These are phyloP conservation scores for Aspergillus versicolor DNA, from an alignment of 2,329 filamentous ascomycete genomes.

Conservation along the genomic window DNA sequence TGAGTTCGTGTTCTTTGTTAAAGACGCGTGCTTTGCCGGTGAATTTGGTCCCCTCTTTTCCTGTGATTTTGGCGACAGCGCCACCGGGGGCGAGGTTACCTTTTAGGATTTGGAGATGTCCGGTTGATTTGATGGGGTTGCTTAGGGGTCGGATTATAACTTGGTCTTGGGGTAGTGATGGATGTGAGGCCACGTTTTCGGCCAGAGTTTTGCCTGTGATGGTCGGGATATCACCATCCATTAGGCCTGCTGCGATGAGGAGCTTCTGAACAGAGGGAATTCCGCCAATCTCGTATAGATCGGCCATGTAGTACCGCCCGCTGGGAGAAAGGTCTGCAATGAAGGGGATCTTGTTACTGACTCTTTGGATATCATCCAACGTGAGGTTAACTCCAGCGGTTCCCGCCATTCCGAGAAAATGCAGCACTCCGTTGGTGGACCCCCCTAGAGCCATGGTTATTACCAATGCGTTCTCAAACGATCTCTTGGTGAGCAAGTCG, in stretches of 20 bases:
- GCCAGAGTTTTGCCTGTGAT: conserved; percentile 81
- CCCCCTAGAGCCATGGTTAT: conserved; percentile 92
- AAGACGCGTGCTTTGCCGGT: conserved; percentile 79
- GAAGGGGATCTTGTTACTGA: conserved; percentile 79
- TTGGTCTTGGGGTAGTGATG: conserved; percentile 74
- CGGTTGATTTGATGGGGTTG: conserved; percentile 81
- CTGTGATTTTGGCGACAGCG: conserved; percentile 93
- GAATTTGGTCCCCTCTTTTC: conserved; percentile 85
- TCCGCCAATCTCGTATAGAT: conserved; percentile 81
- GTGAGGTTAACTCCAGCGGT: conserved; percentile 75
- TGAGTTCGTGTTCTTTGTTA: conserved; percentile 78
- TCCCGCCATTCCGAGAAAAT: conserved; percentile 87
- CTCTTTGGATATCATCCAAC: conserved; percentile 78
- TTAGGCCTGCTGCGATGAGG: conserved; percentile 70
- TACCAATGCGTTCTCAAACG: conserved; percentile 85
- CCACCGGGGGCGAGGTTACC: conserved; percentile 88
- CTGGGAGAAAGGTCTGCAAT: conserved; percentile 82
- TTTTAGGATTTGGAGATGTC: conserved; percentile 83
- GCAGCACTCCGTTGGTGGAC: conserved; percentile 83
- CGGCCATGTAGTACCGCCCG: conserved; percentile 83
- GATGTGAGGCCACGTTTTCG: conserved; percentile 76
- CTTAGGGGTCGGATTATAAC: conserved; percentile 76
- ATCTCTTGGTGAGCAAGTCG: conserved; percentile 74
- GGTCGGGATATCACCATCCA: conserved; percentile 76
- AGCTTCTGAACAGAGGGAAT: conserved; percentile 84